A percentile compares a stretch with the other conserved stretches of the same genome.
Conservation (phyloP, 208 protist genomes). For the Leishmania tropica region DNA sequence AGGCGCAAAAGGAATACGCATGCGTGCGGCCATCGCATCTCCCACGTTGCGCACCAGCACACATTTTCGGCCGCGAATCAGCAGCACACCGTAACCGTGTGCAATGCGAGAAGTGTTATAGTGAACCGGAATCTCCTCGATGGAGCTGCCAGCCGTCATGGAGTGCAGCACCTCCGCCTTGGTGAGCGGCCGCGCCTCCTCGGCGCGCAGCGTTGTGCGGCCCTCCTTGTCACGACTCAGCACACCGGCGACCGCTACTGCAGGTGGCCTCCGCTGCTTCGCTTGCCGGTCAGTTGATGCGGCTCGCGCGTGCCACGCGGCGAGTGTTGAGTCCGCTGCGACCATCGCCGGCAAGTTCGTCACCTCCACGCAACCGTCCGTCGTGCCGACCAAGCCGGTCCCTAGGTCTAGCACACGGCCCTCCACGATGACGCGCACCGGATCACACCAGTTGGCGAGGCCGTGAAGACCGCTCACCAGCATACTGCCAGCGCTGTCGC, state of each 20-base stretch:
- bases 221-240: constrained; percentile 50
- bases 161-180: constrained; percentile 57
- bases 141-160: constrained; percentile 51
- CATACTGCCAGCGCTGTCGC: constrained; percentile 12
- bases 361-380: constrained; percentile 67
- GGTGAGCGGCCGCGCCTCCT: constrained; percentile 55
- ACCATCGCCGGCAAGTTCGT: constrained; percentile 40
- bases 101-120: constrained; percentile 68
- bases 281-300: background rate
- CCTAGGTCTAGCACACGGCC: constrained; percentile 59
- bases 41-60: constrained; percentile 53
- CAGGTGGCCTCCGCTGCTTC: constrained; percentile 23
- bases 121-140: constrained; percentile 46
- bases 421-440: constrained; percentile 65
- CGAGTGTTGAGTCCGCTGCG: constrained; percentile 22
- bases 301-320: constrained; percentile 7
- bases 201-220: constrained; percentile 44
- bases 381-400: constrained; percentile 59
- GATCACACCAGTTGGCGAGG: constrained; percentile 46
- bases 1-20: constrained; percentile 49
- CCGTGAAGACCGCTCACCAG: constrained; percentile 50
- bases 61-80: constrained; percentile 87
- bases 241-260: constrained; percentile 36
- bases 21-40: background rate
- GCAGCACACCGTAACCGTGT: constrained; percentile 67